Evolutionary conservation across 2,329 filamentous ascomycete species (phyloP).

Genomic region (Acrodontium crateriforme): DNA sequence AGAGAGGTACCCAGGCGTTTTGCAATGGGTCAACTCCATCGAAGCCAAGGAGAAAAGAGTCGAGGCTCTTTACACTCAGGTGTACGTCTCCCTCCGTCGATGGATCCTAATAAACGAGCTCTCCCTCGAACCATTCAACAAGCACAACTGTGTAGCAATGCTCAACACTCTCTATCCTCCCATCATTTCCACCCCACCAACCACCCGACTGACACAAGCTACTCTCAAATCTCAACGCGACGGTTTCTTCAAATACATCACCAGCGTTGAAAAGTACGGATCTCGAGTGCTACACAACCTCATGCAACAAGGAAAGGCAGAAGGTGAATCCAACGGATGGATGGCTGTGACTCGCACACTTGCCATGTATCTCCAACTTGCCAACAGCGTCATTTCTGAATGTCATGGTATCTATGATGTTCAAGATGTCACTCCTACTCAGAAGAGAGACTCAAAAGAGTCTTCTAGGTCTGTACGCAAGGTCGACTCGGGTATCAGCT

Average conservation of each 20-base stretch:
- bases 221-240: slow-evolving; percentile 45
- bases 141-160: slow-evolving; percentile 52
- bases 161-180: slow-evolving; percentile 55
- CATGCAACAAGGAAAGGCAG: slow-evolving; percentile 38
- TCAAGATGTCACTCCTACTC: slow-evolving; percentile 20
- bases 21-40: slow-evolving; percentile 37
- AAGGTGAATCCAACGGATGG: slow-evolving; percentile 44
- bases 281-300: slow-evolving; percentile 38
- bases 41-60: slow-evolving; percentile 36
- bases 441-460: slow-evolving; percentile 12
- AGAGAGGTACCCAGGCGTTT: slow-evolving; percentile 39
- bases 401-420: slow-evolving; percentile 37
- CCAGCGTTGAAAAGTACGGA: slow-evolving; percentile 42
- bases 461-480: slow-evolving; percentile 36
- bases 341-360: slow-evolving; percentile 32
- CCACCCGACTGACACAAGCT: slow-evolving; percentile 36
- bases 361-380: slow-evolving; percentile 43
- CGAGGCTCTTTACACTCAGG: slow-evolving; percentile 44
- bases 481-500: slow-evolving; percentile 51
- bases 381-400: slow-evolving; percentile 49
- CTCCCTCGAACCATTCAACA: slow-evolving; percentile 47
- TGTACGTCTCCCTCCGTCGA: slow-evolving; percentile 47
- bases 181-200: slow-evolving; percentile 34
- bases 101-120: slow-evolving; percentile 56
- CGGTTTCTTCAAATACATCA: slow-evolving; percentile 49